Base-by-base conservation (phyloP, 1,284 basidiomycete species). In the Phellinidium pouzarii region DNA sequence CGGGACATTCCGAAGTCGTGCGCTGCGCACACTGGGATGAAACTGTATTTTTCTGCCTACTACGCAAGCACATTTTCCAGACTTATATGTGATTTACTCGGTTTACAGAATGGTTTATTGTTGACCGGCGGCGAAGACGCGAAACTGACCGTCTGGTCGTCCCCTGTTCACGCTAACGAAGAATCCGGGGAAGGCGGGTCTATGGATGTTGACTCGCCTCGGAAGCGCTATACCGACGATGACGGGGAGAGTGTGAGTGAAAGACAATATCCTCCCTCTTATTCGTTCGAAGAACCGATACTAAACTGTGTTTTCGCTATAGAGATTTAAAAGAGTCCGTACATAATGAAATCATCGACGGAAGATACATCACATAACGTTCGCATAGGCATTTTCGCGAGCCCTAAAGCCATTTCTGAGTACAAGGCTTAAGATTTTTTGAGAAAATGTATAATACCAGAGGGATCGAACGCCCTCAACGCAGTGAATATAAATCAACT, bases 41-140 rank as follows among this genome's bases (percentile, higher is more conserved):
- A 60, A 58, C 71, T 53, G 81, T 80, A 34, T 41, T 50, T 17
- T 46, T 51, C 49, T 25, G 11, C 25, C 14, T 64, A 3, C 11
- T 48, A 34, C 40, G 34, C 23, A 37, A 23, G 4, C 20, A 29
- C 26, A 11, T 26, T n/a, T n/a, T 31, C n/a, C 17, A 25, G 40
- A 40, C 12, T 8, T 56, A 31, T 48, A 14, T 4, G 47, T 17
- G 42, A 53, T 29, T 61, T 42, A 40, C n/a, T 44, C 53, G 38
- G 26, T 44, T 49, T 27, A 23, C 55, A 79, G 78, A 71, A 74
- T 58, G 61, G 66, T 8, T 62, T 76, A 2, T 60, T 84, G 8
- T 60, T 84, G 3, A 80, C 79, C 1, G 83, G 82, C 1, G 82
- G 82, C 1, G 82, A 85, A 67, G 82, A 85, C 56, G 67, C 72